phyloP scores from a whole-genome alignment of 495 filamentous ascomycete genomes.

The Lasiosphaeriaceae sp. region DNA sequence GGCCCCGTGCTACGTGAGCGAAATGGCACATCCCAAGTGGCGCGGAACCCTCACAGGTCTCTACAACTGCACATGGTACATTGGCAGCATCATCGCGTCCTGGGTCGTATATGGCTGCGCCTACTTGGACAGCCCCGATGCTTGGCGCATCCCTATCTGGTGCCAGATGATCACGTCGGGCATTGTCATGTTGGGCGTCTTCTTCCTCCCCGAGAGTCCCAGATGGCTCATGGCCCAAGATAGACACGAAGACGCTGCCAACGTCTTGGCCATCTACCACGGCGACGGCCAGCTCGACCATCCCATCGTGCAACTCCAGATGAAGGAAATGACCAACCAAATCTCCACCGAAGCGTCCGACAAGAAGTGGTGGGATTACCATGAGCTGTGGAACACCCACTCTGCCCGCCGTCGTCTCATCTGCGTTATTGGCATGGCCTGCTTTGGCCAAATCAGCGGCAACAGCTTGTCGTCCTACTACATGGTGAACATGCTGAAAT shows the following conservation, averaged over 20 bases:
- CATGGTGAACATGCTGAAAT: slow-evolving; percentile 49
- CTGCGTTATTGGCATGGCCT: slow-evolving; percentile 58
- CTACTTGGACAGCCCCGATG: slow-evolving; percentile 16
- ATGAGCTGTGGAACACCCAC: slow-evolving; percentile 57
- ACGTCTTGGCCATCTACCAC: slow-evolving; percentile 53
- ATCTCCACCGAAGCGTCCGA: slow-evolving; percentile 52
- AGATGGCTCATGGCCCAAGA: slow-evolving; percentile 40
- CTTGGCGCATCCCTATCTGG: slow-evolving; percentile 36
- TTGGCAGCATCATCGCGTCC: slow-evolving; percentile 26
- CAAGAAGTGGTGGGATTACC: slow-evolving; percentile 67
- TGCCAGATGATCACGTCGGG: slow-evolving; percentile 35
- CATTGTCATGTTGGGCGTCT: slow-evolving; percentile 28
- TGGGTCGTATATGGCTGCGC: slow-evolving; percentile 30
- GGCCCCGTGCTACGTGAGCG: slow-evolving; percentile 68
- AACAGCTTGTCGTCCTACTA: slow-evolving; percentile 59
- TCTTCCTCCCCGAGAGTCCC: slow-evolving; percentile 35
- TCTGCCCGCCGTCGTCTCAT: slow-evolving; percentile 56
- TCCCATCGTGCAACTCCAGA: slow-evolving; percentile 55
- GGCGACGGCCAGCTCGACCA: slow-evolving; percentile 37
- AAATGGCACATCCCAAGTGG: slow-evolving; percentile 69
- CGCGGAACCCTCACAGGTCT: slow-evolving; percentile 55
- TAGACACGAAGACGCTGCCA: slow-evolving; percentile 45
- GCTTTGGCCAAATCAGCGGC: slow-evolving; percentile 66
- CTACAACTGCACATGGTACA: slow-evolving; percentile 37
- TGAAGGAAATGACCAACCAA: slow-evolving; percentile 55